phyloP scores from a whole-genome alignment of 2,329 filamentous ascomycete species.

The Ascochyta rabiei region DNA sequence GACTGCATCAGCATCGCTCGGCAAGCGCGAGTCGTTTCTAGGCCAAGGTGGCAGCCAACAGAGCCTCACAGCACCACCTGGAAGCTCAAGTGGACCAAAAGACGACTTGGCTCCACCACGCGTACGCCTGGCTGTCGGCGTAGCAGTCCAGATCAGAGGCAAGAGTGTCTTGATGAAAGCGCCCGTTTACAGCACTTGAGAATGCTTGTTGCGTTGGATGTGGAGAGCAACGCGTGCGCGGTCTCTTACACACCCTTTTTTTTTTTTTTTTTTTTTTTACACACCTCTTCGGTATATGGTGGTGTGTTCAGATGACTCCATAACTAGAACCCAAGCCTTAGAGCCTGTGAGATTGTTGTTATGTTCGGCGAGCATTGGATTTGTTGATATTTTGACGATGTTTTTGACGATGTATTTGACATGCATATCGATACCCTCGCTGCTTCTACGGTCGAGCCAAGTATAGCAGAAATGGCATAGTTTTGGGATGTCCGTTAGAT shows the following conservation, averaged over 20 bases:
- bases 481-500: background rate
- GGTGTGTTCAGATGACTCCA: slow-evolving; percentile 14
- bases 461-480: slow-evolving; percentile 3
- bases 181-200: slow-evolving; percentile 52
- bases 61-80: slow-evolving; percentile 45
- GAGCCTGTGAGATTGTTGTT: slow-evolving; percentile 3
- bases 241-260: too few relatives aligned
- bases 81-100: slow-evolving; percentile 47
- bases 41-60: slow-evolving; percentile 47
- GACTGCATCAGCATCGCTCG: slow-evolving; percentile 37
- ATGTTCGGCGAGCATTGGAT: slow-evolving; percentile 20
- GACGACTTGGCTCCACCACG: slow-evolving; percentile 51
- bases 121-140: slow-evolving; percentile 56
- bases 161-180: slow-evolving; percentile 57
- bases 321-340: slow-evolving; percentile 14
- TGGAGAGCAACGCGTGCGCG: background rate
- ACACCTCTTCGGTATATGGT: slow-evolving; percentile 7
- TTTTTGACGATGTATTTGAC: slow-evolving; percentile 15
- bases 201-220: slow-evolving; percentile 2
- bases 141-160: slow-evolving; percentile 56
- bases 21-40: slow-evolving; percentile 49
- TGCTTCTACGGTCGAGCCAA: slow-evolving; percentile 32
- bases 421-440: slow-evolving; percentile 45
- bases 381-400: slow-evolving; percentile 9
- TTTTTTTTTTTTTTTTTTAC: slow-evolving; percentile 1